Evolutionary conservation across 495 filamentous ascomycete genomes (phyloP).

Genomic region (Lichina pygmaea): DNA sequence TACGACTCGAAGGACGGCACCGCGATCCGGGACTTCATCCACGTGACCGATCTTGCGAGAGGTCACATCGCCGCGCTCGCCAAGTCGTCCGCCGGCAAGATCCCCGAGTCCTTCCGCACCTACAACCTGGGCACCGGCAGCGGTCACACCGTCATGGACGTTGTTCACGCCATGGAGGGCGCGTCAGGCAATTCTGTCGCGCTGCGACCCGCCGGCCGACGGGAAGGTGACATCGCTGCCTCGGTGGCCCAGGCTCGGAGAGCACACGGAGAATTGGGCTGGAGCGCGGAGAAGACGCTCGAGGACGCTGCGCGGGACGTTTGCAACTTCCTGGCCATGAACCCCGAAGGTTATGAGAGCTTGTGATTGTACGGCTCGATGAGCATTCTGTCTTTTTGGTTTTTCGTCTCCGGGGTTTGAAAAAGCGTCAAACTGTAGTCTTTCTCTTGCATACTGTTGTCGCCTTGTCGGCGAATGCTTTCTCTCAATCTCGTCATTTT

Average conservation of each 20-base stretch:
- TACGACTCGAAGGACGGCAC: conserved; percentile 41
- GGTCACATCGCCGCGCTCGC: conserved; percentile 34
- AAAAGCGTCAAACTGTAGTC: too few species aligned
- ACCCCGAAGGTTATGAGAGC: too few species aligned
- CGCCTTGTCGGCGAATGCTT: too few species aligned
- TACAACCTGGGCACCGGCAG: conserved; percentile 13
- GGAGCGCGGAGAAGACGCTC: conserved; percentile 9
- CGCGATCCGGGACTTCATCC: conserved; percentile 29
- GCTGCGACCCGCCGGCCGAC: not conserved
- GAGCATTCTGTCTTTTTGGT: too few species aligned
- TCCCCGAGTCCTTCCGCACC: conserved; percentile 9
- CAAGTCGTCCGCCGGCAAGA: conserved; percentile 4
- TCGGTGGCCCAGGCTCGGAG: conserved; percentile 11
- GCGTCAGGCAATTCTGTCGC: conserved; percentile 7
- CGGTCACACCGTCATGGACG: conserved; percentile 12
- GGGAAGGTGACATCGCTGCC: not conserved
- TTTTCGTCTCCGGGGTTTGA: too few species aligned
- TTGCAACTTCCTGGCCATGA: not conserved
- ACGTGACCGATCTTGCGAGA: conserved; percentile 36
- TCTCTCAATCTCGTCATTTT: too few species aligned
- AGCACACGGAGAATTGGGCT: conserved; percentile 10
- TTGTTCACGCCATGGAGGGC: conserved; percentile 9
- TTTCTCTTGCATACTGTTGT: too few species aligned
- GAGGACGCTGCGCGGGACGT: conserved; percentile 6
- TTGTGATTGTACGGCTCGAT: too few species aligned